Base-by-base conservation (phyloP, 768 basidiomycete species). In the Tricholomella constricta region DNA sequence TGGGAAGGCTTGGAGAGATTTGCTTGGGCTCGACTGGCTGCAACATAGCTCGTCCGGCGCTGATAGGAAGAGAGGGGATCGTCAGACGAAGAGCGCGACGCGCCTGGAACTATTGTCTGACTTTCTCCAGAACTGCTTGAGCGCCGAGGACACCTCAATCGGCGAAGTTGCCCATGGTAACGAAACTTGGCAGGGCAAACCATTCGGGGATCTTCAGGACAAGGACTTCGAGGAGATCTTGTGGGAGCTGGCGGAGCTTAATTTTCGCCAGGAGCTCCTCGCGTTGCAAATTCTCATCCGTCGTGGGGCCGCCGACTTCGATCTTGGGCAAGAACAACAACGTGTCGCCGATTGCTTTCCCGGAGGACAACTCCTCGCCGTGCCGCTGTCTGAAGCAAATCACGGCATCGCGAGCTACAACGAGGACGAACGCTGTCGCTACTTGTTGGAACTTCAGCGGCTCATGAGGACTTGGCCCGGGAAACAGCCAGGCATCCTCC, bases 341-440 rank as follows among this genome's bases (percentile, higher is more conserved):
- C n/a, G n/a, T n/a, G n/a, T n/a, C n/a, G n/a, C n/a, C n/a, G n/a
- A n/a, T n/a, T n/a, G n/a, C n/a, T n/a, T n/a, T n/a, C 36, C 17
- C 6, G 11, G n/a, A n/a, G n/a, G n/a, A n/a, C n/a, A n/a, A n/a
- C n/a, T n/a, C n/a, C n/a, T n/a, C n/a, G n/a, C n/a, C n/a, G 17
- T 15, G 9, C n/a, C 26, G 35, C 37, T 57, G 14, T 26, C 12
- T 2, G 38, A 32, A 4, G 53, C 59, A 0, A 61, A 57, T 25
- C 48, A 57, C 17, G 55, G 55, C 3, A 35, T 60, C 5, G 55
- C 48, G 6, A 43, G 45, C 19, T 14, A 37, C 4, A 14, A 54
- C 25, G 7, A 11, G 9, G n/a, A 53, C 19, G n/a, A n/a, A n/a
- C n/a, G n/a, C n/a, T n/a, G n/a, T n/a, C n/a, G n/a, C n/a, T n/a